Evolutionary conservation across 2,329 filamentous ascomycete species (phyloP).

Genomic region (Colletotrichum musae): DNA sequence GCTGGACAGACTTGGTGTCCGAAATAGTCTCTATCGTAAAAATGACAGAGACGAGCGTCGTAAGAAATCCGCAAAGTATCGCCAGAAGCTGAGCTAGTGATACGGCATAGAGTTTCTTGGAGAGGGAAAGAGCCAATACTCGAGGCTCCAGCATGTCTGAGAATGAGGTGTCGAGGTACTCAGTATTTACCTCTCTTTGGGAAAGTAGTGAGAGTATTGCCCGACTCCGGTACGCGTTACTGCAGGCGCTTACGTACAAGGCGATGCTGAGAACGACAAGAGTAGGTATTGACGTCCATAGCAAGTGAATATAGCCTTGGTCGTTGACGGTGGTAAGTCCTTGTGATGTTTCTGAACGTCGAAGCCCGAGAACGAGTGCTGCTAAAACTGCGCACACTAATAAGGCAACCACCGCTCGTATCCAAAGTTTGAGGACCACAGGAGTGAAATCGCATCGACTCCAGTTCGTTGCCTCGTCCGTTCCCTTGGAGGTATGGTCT

Average conservation of each 20-base stretch:
- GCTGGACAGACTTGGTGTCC: not conserved
- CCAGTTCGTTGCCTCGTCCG: not conserved
- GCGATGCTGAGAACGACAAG: slow-evolving; percentile 7
- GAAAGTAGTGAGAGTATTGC: slow-evolving; percentile 2
- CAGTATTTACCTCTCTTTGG: not conserved
- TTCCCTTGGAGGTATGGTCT: too few relatives aligned
- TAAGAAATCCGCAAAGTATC: not conserved
- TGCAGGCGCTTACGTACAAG: slow-evolving; percentile 1
- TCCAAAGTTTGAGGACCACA: not conserved
- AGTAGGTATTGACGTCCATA: slow-evolving; percentile 14
- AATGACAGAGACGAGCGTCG: not conserved
- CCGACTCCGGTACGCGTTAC: not conserved
- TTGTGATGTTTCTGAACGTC: not conserved
- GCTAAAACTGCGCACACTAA: not conserved
- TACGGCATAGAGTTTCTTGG: not conserved
- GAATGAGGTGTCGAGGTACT: not conserved
- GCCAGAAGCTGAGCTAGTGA: not conserved
- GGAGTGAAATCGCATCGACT: not conserved
- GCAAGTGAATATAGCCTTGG: not conserved
- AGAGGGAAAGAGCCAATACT: not conserved
- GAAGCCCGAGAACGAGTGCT: not conserved
- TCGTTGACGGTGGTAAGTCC: slow-evolving; percentile 6
- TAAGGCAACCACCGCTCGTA: not conserved
- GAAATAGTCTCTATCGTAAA: not conserved
- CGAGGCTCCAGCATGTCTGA: not conserved